phyloP scores from a whole-genome alignment of 352 stramenopile species.

The Phytophthora colocasiae region DNA sequence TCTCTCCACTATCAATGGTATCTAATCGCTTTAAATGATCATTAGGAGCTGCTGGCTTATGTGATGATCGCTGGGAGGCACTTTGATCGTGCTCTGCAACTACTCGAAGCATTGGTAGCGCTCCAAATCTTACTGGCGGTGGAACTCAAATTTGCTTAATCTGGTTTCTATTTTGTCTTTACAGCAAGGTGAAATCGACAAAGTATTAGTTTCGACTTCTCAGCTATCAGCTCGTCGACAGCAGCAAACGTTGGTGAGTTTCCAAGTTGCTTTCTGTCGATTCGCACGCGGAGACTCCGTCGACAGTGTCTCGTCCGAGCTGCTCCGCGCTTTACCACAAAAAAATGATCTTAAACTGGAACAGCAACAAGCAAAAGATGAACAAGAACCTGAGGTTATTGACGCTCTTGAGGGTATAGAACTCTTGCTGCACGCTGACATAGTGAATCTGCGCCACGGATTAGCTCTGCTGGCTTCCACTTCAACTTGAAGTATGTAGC shows the following conservation, averaged over 20 bases:
- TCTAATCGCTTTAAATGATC: not conserved
- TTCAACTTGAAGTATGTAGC: constrained; percentile 22
- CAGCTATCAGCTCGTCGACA: constrained; percentile 5
- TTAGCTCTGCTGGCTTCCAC: constrained; percentile 16
- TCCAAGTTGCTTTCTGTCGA: constrained; percentile 47
- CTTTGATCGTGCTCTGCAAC: constrained; percentile 34
- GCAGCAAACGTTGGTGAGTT: constrained; percentile 30
- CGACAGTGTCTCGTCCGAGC: constrained; percentile 13
- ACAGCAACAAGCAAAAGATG: not conserved
- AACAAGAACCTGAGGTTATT: not conserved
- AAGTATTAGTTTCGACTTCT: not conserved
- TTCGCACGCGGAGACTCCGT: constrained; percentile 27
- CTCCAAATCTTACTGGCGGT: not conserved
- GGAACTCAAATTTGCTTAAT: not conserved
- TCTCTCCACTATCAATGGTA: not conserved
- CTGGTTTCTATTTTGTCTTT: not conserved
- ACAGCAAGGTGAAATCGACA: constrained; percentile 13
- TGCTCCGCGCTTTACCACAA: constrained; percentile 8
- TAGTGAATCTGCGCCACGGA: constrained; percentile 19
- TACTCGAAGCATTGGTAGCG: constrained; percentile 34
- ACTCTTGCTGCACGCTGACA: constrained; percentile 29
- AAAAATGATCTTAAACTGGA: not conserved
- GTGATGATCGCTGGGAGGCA: constrained; percentile 34
- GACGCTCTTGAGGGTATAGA: constrained; percentile 21
- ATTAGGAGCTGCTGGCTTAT: constrained; percentile 58